Conservation (phyloP, 805 yeast species). For the Pichia kluyveri region DNA sequence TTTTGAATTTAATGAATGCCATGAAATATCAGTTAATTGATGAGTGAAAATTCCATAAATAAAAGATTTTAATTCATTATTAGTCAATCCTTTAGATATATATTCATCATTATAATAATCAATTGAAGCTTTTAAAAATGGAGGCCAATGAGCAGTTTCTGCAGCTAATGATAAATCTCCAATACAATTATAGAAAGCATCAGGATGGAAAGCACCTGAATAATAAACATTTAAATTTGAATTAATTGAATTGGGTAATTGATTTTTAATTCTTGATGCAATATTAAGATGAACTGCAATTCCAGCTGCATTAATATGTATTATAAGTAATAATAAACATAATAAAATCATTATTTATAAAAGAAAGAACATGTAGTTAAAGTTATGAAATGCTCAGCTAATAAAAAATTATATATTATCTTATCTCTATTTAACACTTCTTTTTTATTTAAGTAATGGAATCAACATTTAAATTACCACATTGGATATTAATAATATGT, state of each 20-base stretch:
- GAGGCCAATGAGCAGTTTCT: slow-evolving; percentile 67
- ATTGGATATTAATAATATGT: slow-evolving; percentile 1
- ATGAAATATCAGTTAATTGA: slow-evolving; percentile 54
- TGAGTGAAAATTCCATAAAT: slow-evolving; percentile 51
- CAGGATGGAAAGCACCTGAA: slow-evolving; percentile 64
- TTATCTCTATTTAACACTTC: no score
- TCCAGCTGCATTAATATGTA: slow-evolving; percentile 14
- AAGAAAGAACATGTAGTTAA: no score
- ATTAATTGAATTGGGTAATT: slow-evolving; percentile 28
- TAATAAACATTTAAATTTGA: slow-evolving; percentile 26
- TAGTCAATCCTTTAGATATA: slow-evolving; percentile 15
- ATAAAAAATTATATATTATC: no score
- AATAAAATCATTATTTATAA: no score
- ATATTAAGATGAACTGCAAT: slow-evolving; percentile 29
- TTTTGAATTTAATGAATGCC: slow-evolving; percentile 53
- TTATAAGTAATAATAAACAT: no score
- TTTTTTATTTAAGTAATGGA: slow-evolving; percentile 1
- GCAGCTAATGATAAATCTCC: slow-evolving; percentile 39
- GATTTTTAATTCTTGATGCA: slow-evolving; percentile 23
- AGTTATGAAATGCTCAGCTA: no score
- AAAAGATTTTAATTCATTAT: slow-evolving; percentile 38
- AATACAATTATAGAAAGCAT: slow-evolving; percentile 54
- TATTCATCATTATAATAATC: slow-evolving; percentile 26
- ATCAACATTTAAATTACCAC: background rate
- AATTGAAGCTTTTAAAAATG: slow-evolving; percentile 42